Conservation (phyloP, 1,284 basidiomycete genomes). For the Rhizoctonia solani region DNA sequence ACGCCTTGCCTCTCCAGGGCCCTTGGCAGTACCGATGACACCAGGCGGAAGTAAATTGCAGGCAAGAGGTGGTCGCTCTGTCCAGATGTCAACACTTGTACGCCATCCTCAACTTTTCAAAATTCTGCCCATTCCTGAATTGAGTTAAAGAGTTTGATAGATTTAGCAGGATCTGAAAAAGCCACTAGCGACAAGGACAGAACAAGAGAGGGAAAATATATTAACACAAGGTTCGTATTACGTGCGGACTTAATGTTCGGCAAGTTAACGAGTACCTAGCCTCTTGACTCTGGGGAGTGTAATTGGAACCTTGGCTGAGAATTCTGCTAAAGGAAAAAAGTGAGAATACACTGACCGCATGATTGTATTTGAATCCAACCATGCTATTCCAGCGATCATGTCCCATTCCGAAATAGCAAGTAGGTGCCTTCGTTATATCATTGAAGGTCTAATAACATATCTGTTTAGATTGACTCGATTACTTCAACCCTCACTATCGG, state of each 20-base stretch:
- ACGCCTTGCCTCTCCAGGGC: constrained; percentile 37
- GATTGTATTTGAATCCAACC: constrained; percentile 16
- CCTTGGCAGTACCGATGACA: constrained; percentile 55
- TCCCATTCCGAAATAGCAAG: constrained; percentile 96
- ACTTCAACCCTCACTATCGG: constrained; percentile 91
- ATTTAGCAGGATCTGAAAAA: constrained; percentile 96
- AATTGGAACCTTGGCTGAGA: constrained; percentile 86
- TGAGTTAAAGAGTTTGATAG: constrained; percentile 73
- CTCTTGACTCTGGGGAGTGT: constrained; percentile 88
- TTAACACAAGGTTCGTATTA: constrained; percentile 73
- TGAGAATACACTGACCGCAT: constrained; percentile 44
- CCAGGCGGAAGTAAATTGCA: constrained; percentile 68
- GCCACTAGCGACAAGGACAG: constrained; percentile 92
- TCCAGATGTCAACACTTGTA: constrained; percentile 80
- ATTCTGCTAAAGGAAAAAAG: constrained; percentile 77
- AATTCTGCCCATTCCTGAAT: background rate
- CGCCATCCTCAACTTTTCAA: constrained; percentile 41
- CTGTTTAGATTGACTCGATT: constrained; percentile 69
- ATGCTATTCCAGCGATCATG: constrained; percentile 64
- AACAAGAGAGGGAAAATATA: constrained; percentile 90
- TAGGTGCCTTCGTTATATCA: constrained; percentile 42
- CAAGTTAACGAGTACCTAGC: constrained; percentile 49
- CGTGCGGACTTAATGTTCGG: background rate
- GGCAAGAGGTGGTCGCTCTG: constrained; percentile 70
- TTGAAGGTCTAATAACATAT: background rate